phyloP scores from a whole-genome alignment of 768 basidiomycete genomes.

The Mycena latifolia region DNA sequence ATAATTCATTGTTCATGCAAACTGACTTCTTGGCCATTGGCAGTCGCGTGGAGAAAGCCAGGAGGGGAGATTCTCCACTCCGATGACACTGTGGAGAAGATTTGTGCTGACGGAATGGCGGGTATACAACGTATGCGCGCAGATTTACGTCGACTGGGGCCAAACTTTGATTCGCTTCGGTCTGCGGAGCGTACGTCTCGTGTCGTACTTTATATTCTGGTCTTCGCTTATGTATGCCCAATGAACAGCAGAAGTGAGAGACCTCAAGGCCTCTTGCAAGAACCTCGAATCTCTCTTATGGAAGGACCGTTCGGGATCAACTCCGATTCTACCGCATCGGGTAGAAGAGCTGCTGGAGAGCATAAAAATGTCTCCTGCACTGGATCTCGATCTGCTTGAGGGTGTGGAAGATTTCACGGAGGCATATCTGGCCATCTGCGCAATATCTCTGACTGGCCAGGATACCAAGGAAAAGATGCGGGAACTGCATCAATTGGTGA shows the following conservation, averaged over 20 bases:
- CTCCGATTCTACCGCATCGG: too few species aligned
- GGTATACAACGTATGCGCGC: neutral
- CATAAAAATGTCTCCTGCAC: neutral
- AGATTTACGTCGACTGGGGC: neutral
- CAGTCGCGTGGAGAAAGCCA: neutral
- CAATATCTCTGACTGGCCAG: too few species aligned
- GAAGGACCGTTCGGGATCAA: too few species aligned
- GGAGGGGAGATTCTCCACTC: neutral
- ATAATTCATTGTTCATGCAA: too few species aligned
- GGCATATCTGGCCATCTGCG: neutral
- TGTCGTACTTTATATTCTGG: too few species aligned
- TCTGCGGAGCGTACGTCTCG: too few species aligned
- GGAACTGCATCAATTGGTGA: neutral
- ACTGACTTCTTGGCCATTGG: neutral
- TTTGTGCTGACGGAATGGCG: neutral
- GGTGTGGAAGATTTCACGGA: neutral
- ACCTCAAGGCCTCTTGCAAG: slow-evolving; percentile 1
- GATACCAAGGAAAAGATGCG: too few species aligned
- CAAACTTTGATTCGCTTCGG: too few species aligned
- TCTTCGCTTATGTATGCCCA: too few species aligned
- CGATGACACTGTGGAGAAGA: neutral
- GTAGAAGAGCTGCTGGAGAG: too few species aligned
- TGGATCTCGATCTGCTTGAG: neutral
- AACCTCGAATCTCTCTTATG: too few species aligned
- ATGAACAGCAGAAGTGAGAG: too few species aligned